Evolutionary conservation across 1,284 basidiomycete genomes (phyloP).

Genomic region (Sparassis latifolia): DNA sequence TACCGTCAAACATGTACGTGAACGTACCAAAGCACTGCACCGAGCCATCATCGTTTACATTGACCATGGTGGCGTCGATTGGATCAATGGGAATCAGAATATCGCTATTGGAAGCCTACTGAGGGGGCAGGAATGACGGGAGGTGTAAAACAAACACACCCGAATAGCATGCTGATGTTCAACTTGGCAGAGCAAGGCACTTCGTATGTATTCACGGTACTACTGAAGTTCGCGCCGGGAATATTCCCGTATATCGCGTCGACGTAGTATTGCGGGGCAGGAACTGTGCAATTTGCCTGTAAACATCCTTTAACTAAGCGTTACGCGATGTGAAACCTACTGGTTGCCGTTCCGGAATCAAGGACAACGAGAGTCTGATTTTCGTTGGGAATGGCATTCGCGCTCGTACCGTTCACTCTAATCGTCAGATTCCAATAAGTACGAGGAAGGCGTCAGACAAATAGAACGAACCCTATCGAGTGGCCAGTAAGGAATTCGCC

Average conservation of each 20-base stretch:
- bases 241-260: conserved; percentile 16
- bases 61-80: conserved; percentile 10
- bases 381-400: not conserved
- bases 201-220: conserved; percentile 4
- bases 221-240: conserved; percentile 10
- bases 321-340: conserved; percentile 2
- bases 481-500: conserved; percentile 11
- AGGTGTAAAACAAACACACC: conserved; percentile 3
- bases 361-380: conserved; percentile 7
- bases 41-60: not conserved
- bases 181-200: conserved; percentile 14
- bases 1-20: not conserved
- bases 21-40: not conserved
- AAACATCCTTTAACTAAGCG: too few relatives aligned
- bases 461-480: conserved; percentile 3
- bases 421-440: too few relatives aligned
- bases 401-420: too few relatives aligned
- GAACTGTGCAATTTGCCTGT: conserved; percentile 1
- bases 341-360: conserved; percentile 13
- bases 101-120: too few relatives aligned
- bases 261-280: conserved; percentile 11
- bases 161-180: conserved; percentile 14
- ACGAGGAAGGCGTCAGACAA: too few relatives aligned
- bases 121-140: too few relatives aligned
- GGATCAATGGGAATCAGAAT: conserved; percentile 11